Evolutionary conservation across 345 rosid genomes (phyloP).

Genomic region (Luvunga scandens): DNA sequence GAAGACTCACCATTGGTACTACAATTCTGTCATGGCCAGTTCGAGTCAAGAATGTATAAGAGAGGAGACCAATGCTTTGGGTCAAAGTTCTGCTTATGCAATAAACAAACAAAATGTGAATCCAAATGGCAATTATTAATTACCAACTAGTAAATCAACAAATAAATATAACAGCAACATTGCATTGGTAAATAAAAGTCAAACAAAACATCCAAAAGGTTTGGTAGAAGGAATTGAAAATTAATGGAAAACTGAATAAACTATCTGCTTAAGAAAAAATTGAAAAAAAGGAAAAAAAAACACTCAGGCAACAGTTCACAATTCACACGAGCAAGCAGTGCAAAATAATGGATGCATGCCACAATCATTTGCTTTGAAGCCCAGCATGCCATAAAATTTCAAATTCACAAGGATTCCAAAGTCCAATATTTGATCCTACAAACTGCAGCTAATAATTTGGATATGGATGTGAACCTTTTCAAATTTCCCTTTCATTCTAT

Average conservation of each 20-base stretch:
- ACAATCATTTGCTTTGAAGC: neutral
- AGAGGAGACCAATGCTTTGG: slow-evolving; percentile 85
- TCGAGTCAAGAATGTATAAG: slow-evolving; percentile 75
- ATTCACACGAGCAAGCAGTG: neutral
- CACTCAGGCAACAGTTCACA: neutral
- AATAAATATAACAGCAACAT: neutral
- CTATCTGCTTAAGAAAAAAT: too few species aligned
- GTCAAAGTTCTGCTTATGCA: slow-evolving; percentile 46
- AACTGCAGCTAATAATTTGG: neutral
- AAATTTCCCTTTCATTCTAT: neutral
- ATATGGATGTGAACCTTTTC: neutral
- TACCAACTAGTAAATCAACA: neutral
- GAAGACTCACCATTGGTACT: slow-evolving; percentile 84
- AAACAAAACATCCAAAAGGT: neutral
- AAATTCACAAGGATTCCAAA: neutral
- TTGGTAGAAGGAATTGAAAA: neutral
- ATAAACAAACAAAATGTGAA: slow-evolving; percentile 13
- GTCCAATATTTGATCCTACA: neutral
- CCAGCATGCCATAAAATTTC: neutral
- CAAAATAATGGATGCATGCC: neutral
- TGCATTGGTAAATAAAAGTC: neutral
- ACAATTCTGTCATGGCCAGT: slow-evolving; percentile 83
- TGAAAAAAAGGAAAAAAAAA: neutral
- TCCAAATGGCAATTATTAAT: neutral
- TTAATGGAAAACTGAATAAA: neutral